Conservation (phyloP, 345 rosid species). For the Turritis glabra region DNA sequence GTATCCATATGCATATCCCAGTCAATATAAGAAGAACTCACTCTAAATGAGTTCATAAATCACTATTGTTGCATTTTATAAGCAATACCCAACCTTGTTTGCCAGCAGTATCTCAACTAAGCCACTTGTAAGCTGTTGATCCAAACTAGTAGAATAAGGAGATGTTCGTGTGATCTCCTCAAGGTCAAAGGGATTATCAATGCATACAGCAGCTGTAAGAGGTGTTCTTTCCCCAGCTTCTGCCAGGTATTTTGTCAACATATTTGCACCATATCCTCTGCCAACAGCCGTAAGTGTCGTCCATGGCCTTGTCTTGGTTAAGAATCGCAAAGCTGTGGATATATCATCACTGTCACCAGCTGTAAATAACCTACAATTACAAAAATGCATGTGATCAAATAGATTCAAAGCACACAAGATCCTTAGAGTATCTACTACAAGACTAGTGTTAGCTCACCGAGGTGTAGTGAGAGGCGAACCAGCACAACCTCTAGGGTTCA, state of each 20-base stretch:
- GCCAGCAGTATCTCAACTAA: slow-evolving; percentile 67
- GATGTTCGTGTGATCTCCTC: slow-evolving; percentile 78
- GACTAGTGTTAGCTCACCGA: slow-evolving; percentile 49
- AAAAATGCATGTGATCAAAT: background rate
- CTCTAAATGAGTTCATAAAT: slow-evolving; percentile 7
- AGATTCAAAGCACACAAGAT: background rate
- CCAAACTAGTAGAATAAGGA: slow-evolving; percentile 50
- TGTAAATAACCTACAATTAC: slow-evolving; percentile 82
- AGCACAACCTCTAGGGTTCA: slow-evolving; percentile 99
- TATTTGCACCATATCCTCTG: slow-evolving; percentile 89
- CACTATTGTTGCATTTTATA: background rate
- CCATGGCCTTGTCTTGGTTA: slow-evolving; percentile 88
- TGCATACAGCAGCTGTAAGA: slow-evolving; percentile 82
- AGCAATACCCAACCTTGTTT: slow-evolving; percentile 67
- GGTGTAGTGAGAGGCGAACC: slow-evolving; percentile 89
- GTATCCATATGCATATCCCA: slow-evolving; percentile 31
- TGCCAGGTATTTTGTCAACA: slow-evolving; percentile 84
- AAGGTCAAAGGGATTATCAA: slow-evolving; percentile 90
- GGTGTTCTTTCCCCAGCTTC: slow-evolving; percentile 89
- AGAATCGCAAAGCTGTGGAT: slow-evolving; percentile 68
- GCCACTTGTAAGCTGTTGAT: slow-evolving; percentile 69
- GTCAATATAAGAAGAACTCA: slow-evolving; percentile 26
- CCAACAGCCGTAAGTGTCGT: slow-evolving; percentile 83
- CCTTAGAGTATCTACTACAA: background rate
- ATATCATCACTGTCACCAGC: slow-evolving; percentile 98